Conservation (phyloP, 2,329 filamentous ascomycete species). For the Kalaharituber pfeilii region DNA sequence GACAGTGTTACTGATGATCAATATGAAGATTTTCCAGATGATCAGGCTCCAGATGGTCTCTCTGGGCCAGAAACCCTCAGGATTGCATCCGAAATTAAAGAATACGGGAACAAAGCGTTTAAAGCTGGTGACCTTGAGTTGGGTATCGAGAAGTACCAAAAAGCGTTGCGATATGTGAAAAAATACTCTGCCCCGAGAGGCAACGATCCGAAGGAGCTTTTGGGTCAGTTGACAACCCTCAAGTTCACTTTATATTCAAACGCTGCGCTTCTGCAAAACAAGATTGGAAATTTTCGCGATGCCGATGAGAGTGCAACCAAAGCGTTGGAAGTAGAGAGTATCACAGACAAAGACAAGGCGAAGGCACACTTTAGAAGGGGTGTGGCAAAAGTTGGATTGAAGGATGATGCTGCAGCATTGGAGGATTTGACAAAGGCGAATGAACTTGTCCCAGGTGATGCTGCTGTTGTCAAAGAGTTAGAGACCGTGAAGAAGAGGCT, state of each 20-base stretch:
- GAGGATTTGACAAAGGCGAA: slow-evolving; percentile 59
- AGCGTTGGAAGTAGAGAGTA: slow-evolving; percentile 50
- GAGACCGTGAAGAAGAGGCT: slow-evolving; percentile 59
- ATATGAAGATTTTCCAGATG: slow-evolving; percentile 92
- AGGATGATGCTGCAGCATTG: slow-evolving; percentile 69
- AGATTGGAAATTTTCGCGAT: slow-evolving; percentile 55
- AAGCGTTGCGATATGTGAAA: slow-evolving; percentile 75
- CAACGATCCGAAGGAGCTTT: slow-evolving; percentile 50
- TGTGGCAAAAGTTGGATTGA: slow-evolving; percentile 53
- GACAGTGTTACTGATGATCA: slow-evolving; percentile 72
- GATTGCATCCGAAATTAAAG: slow-evolving; percentile 74
- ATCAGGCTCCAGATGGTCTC: slow-evolving; percentile 45
- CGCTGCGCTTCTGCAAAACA: slow-evolving; percentile 67
- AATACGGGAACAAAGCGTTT: slow-evolving; percentile 82
- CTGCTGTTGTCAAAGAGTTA: slow-evolving; percentile 57
- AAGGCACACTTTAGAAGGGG: slow-evolving; percentile 80
- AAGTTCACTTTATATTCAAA: slow-evolving; percentile 82
- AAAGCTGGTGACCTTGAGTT: slow-evolving; percentile 54
- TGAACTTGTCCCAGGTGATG: slow-evolving; percentile 56
- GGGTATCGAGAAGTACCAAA: slow-evolving; percentile 83
- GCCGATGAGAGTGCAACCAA: slow-evolving; percentile 51
- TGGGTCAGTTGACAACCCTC: slow-evolving; percentile 49
- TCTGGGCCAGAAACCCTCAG: slow-evolving; percentile 51
- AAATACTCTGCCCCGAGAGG: slow-evolving; percentile 52
- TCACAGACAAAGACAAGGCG: slow-evolving; percentile 59